These are phyloP conservation scores for Fusarium coffeatum DNA, from an alignment of 2,329 filamentous ascomycete genomes.

Conservation along the genomic window DNA sequence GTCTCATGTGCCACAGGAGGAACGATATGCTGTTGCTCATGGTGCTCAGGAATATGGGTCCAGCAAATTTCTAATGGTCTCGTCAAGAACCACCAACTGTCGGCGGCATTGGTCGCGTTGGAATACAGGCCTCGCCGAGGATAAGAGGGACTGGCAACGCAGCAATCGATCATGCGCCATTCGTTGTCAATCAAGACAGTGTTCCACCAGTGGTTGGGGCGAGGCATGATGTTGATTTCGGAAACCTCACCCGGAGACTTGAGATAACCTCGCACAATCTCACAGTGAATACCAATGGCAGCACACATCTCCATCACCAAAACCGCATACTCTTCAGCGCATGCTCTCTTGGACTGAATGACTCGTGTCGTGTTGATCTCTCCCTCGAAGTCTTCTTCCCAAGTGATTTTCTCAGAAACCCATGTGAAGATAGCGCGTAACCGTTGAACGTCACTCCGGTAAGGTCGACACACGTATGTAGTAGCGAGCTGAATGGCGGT, in stretches of 20 bases:
- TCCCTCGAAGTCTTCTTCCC: conserved; percentile 96
- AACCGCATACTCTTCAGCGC: conserved; percentile 87
- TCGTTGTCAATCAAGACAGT: conserved; percentile 91
- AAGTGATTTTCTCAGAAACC: conserved; percentile 93
- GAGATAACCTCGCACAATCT: conserved; percentile 88
- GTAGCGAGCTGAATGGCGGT: conserved; percentile 87
- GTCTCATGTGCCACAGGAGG: conserved; percentile 88
- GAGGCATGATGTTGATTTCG: conserved; percentile 84
- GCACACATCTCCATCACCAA: conserved; percentile 94
- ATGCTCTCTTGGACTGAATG: conserved; percentile 84
- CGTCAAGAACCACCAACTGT: conserved; percentile 93
- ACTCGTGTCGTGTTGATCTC: conserved; percentile 84
- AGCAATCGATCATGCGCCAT: conserved; percentile 97
- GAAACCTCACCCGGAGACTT: conserved; percentile 87
- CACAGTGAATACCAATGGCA: conserved; percentile 87
- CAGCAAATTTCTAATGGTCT: conserved; percentile 92
- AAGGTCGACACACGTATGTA: conserved; percentile 92
- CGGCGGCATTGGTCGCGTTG: conserved; percentile 76
- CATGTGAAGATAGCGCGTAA: conserved; percentile 96
- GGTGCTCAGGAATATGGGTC: conserved; percentile 90
- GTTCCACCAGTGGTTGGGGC: conserved; percentile 98
- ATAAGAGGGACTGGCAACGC: conserved; percentile 89
- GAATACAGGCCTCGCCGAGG: conserved; percentile 84
- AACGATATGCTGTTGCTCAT: conserved; percentile 91
- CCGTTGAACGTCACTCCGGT: conserved; percentile 92